Evolutionary conservation across 805 yeast species (phyloP).

Genomic region (Metschnikowia lochheadii): DNA sequence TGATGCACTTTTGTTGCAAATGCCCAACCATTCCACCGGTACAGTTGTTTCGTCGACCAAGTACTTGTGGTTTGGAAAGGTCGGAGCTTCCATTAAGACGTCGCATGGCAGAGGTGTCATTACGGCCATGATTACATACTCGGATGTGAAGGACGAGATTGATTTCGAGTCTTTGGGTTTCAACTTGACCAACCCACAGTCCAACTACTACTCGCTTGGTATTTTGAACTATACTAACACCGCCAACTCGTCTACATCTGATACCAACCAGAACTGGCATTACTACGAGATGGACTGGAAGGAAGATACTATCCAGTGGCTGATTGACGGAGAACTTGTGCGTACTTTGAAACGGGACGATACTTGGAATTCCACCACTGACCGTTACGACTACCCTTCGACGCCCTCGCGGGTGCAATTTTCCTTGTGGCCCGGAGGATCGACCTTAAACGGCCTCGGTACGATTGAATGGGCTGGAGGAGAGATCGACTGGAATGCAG

Average conservation of each 20-base stretch:
- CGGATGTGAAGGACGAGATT: conserved; percentile 86
- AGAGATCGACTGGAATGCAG: conserved; percentile 72
- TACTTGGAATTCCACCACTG: conserved; percentile 60
- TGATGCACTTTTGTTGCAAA: conserved; percentile 58
- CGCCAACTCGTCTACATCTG: conserved; percentile 35
- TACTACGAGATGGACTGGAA: conserved; percentile 78
- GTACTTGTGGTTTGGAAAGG: conserved; percentile 85
- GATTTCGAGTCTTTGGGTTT: conserved; percentile 86
- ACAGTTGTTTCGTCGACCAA: conserved; percentile 76
- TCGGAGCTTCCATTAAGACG: conserved; percentile 63
- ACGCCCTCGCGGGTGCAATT: conserved; percentile 72
- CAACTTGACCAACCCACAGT: conserved; percentile 61
- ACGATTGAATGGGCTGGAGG: conserved; percentile 89
- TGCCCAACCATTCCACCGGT: conserved; percentile 75
- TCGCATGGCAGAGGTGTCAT: conserved; percentile 79
- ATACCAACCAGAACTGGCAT: conserved; percentile 69
- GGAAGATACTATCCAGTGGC: conserved; percentile 68
- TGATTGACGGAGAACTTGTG: conserved; percentile 59
- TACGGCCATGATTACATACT: conserved; percentile 74
- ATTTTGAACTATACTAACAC: conserved; percentile 62
- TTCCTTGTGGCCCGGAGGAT: conserved; percentile 80
- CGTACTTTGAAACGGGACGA: conserved; percentile 61
- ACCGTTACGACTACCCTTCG: conserved; percentile 59
- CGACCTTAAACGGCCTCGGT: conserved; percentile 49
- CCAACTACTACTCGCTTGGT: conserved; percentile 81